Percentiles rank a stretch among this genome's conserved stretches.
Conservation (phyloP, 208 protist species). For the Leptomonas seymouri region DNA sequence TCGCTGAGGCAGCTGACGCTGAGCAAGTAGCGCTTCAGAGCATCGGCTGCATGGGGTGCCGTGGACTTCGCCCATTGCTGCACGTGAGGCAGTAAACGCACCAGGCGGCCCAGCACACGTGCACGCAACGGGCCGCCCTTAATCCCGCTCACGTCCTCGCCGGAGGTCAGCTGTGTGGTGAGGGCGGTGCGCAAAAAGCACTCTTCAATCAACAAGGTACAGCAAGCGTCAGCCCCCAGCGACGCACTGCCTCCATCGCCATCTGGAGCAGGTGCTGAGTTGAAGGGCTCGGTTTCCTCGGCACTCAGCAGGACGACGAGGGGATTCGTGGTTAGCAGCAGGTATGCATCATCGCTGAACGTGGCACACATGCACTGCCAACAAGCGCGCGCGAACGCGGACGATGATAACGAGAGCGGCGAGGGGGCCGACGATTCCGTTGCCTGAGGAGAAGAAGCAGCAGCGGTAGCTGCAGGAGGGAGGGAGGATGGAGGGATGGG, state of each 20-base stretch:
- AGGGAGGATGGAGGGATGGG: slow-evolving; percentile 5
- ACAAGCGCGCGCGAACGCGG: slow-evolving; percentile 21
- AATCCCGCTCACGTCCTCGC: slow-evolving; percentile 17
- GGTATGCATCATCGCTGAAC: slow-evolving; percentile 25
- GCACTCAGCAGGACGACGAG: slow-evolving; percentile 25
- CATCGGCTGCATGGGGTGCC: neutral
- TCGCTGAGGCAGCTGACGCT: slow-evolving; percentile 41
- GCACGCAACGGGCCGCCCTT: slow-evolving; percentile 21
- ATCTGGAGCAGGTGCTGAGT: neutral
- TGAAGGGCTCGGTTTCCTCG: neutral
- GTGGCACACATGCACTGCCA: slow-evolving; percentile 35
- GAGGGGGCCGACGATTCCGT: neutral
- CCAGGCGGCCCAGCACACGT: slow-evolving; percentile 37
- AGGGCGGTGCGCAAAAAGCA: slow-evolving; percentile 24
- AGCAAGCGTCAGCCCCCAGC: neutral
- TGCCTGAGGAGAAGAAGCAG: neutral
- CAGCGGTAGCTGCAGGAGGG: neutral
- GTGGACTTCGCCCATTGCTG: slow-evolving; percentile 8
- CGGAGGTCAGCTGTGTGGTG: slow-evolving; percentile 5
- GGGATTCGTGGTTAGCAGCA: slow-evolving; percentile 23
- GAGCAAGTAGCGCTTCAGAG: slow-evolving; percentile 43
- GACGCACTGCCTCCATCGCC: too few species aligned
- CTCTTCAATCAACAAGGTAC: slow-evolving; percentile 19
- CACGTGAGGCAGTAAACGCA: slow-evolving; percentile 38
- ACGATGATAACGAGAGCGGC: neutral